phyloP scores from a whole-genome alignment of 2,329 filamentous ascomycete species.

The Penicillium brevicompactum region DNA sequence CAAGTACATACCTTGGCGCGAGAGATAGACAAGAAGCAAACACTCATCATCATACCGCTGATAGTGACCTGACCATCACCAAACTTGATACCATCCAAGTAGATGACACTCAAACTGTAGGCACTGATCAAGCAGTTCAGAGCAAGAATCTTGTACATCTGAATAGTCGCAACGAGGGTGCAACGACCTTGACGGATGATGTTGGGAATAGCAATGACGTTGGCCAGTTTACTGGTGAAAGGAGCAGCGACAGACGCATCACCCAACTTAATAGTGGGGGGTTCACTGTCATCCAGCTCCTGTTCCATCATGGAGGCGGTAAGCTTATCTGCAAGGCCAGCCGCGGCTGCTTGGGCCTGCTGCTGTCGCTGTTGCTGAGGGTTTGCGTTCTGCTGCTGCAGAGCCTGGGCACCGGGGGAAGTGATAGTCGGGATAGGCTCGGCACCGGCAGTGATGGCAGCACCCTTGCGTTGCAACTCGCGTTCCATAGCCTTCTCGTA shows the following conservation, averaged over 20 bases:
- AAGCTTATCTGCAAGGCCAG: constrained; percentile 81
- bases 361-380: constrained; percentile 54
- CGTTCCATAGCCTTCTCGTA: constrained; percentile 88
- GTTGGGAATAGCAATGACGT: constrained; percentile 95
- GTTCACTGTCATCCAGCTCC: constrained; percentile 84
- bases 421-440: constrained; percentile 65
- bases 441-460: constrained; percentile 56
- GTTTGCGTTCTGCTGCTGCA: constrained; percentile 57
- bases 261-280: constrained; percentile 92
- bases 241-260: constrained; percentile 96
- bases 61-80: constrained; percentile 98
- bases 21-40: constrained; percentile 98
- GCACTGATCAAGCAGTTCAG: constrained; percentile 97
- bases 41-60: constrained; percentile 99
- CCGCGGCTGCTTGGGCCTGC: constrained; percentile 69
- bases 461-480: constrained; percentile 77
- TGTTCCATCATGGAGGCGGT: constrained; percentile 85
- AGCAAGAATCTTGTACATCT: constrained; percentile 99
- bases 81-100: constrained; percentile 98
- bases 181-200: constrained; percentile 97
- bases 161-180: constrained; percentile 95
- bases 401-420: constrained; percentile 64
- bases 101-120: constrained; percentile 94
- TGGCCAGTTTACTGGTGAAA: constrained; percentile 95
- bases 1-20: constrained; percentile 69